A percentile compares a stretch with the other conserved stretches of the same genome.
phyloP scores from a whole-genome alignment of 495 filamentous ascomycete genomes.

The Aspergillus campestris region DNA sequence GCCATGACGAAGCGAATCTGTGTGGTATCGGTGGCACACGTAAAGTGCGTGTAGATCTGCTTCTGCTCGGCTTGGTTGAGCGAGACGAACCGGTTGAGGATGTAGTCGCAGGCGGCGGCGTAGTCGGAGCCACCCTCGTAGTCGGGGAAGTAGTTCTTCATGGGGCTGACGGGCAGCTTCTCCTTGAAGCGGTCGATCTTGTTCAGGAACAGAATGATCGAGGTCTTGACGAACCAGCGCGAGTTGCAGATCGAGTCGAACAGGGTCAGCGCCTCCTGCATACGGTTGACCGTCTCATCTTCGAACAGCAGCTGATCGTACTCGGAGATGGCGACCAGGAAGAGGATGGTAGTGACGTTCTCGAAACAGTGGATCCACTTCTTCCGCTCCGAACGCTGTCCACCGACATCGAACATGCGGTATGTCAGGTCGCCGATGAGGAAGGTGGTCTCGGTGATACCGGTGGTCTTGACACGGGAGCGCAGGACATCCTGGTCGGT shows the following conservation, averaged over 20 bases:
- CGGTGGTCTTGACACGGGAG: slow-evolving; percentile 97
- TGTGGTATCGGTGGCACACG: slow-evolving; percentile 94
- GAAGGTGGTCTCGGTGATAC: slow-evolving; percentile 98
- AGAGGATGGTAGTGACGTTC: slow-evolving; percentile 97
- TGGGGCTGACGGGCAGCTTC: slow-evolving; percentile 97
- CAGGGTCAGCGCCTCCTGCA: slow-evolving; percentile 96
- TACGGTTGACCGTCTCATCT: slow-evolving; percentile 82
- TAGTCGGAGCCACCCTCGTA: slow-evolving; percentile 95
- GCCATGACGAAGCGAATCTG: slow-evolving; percentile 99
- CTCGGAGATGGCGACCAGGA: slow-evolving; percentile 97
- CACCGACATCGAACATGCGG: slow-evolving; percentile 99
- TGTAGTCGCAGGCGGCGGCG: slow-evolving; percentile 89
- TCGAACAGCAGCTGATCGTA: slow-evolving; percentile 98
- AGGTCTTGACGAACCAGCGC: slow-evolving; percentile 98
- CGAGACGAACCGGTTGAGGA: slow-evolving; percentile 92
- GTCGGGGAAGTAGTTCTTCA: slow-evolving; percentile 99
- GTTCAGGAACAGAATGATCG: slow-evolving; percentile 98
- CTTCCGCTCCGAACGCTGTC: slow-evolving; percentile 97
- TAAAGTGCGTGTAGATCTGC: slow-evolving; percentile 99
- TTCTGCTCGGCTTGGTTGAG: slow-evolving; percentile 98
- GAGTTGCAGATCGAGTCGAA: slow-evolving; percentile 99
- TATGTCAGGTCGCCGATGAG: slow-evolving; percentile 97
- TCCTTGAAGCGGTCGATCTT: slow-evolving; percentile 99
- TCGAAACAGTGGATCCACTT: slow-evolving; percentile 99
- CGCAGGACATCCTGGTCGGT: slow-evolving; percentile 96